Base-by-base conservation (phyloP, 768 basidiomycete species). In the Termitomyces sp. region DNA sequence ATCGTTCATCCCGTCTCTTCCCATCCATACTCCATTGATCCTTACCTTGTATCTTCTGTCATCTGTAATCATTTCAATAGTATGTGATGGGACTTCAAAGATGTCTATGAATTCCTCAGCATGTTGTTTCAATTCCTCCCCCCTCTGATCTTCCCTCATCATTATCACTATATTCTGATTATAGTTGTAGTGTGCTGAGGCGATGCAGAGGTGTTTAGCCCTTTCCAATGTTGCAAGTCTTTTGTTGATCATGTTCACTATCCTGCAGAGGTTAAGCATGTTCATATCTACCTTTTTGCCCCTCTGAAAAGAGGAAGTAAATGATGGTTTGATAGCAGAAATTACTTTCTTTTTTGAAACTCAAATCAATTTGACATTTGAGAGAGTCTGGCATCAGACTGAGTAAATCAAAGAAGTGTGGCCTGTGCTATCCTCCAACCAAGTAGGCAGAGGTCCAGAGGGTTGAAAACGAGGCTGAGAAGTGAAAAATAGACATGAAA, bases 41-140 rank as follows among this genome's bases (percentile, higher is more conserved):
- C 63, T 50, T 1, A 67, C 58, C 53, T 66, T 69, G 57, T 36
- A 69, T 50, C 64, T 61, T 27, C 60, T 64, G 51, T 69, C 67
- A 46, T 64, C 68, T 33, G 61, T 58, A 24, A 60, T n/a, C 5
- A 53, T 44, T 4, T 55, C 60, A 12, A 54, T 41, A 24, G 50
- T 52, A 33, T 66, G 55, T 18, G 53, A 13, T 31, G 54, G 61
- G 33, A 45, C 24, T 6, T 27, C n/a, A n/a, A n/a, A n/a, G n/a
- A n/a, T n/a, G n/a, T n/a, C n/a, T n/a, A n/a, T n/a, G n/a, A n/a
- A n/a, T 22, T 54, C 53, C 2, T 58, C 18, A 4, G 55, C 51
- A 27, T 58, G 61, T 22, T 55, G n/a, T 2, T 61, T 6, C 22
- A 69, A 55, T 13, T 67, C 65, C 13, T 58, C 54, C 0, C 65